These are phyloP conservation scores for Aspergillus quadricinctus DNA, from an alignment of 2,329 filamentous ascomycete genomes.

Conservation along the genomic window DNA sequence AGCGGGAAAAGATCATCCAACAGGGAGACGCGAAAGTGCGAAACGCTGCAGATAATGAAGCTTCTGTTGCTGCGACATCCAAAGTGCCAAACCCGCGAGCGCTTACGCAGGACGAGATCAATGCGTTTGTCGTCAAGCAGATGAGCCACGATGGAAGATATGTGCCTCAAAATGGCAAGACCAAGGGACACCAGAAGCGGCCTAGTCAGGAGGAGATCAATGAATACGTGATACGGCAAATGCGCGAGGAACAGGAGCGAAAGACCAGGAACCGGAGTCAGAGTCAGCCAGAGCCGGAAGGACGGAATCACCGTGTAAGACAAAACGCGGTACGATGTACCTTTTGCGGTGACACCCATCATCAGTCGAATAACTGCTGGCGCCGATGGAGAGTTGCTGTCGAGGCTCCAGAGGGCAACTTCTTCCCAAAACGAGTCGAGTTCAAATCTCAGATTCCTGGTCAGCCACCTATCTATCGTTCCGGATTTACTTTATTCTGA, in stretches of 20 bases:
- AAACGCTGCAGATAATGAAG: neutral
- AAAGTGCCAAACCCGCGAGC: constrained; percentile 2
- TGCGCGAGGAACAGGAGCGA: constrained; percentile 21
- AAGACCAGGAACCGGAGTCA: constrained; percentile 15
- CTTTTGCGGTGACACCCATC: constrained; percentile 20
- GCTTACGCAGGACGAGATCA: constrained; percentile 24
- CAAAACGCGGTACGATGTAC: constrained; percentile 12
- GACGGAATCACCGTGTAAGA: neutral
- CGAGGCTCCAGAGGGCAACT: constrained; percentile 21
- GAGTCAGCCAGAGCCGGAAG: constrained; percentile 18
- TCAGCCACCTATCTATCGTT: constrained; percentile 21
- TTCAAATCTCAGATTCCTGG: constrained; percentile 16
- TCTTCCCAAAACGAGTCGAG: constrained; percentile 20
- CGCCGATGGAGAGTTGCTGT: constrained; percentile 20
- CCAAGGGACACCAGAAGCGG: constrained; percentile 16
- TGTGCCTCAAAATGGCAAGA: constrained; percentile 1
- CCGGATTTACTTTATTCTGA: constrained; percentile 21
- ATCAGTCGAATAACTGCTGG: constrained; percentile 21
- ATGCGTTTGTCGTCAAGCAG: constrained; percentile 22
- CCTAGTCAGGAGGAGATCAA: constrained; percentile 29
- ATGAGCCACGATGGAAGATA: constrained; percentile 15
- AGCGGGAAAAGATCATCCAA: constrained; percentile 16
- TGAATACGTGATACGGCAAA: constrained; percentile 24
- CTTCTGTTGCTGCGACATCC: neutral
- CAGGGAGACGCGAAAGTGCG: neutral